Conservation (phyloP, 441 rosid genomes). For the Aleurites moluccanus region DNA sequence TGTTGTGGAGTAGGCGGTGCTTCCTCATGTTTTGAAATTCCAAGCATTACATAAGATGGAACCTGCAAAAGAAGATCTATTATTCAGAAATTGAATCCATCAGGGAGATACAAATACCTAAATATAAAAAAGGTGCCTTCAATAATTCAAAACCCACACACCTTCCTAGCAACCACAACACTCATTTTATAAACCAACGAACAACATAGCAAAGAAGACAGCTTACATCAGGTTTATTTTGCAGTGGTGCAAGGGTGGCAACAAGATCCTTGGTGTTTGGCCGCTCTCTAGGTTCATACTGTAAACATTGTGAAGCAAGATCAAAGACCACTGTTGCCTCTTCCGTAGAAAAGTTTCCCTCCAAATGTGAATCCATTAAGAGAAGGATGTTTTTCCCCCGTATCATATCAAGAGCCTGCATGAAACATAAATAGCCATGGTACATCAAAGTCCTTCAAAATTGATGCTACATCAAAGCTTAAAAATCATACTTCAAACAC, state of each 20-base stretch:
- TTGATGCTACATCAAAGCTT: too few species aligned
- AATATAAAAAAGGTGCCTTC: background rate
- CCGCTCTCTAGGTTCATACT: conserved; percentile 89
- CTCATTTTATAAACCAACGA: conserved; percentile 9
- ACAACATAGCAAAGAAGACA: conserved; percentile 11
- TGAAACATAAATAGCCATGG: background rate
- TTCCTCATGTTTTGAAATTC: conserved; percentile 77
- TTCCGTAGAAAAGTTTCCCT: conserved; percentile 86
- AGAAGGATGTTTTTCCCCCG: conserved; percentile 74
- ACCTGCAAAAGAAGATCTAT: conserved; percentile 42
- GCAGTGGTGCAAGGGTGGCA: conserved; percentile 73
- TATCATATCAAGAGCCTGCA: conserved; percentile 95
- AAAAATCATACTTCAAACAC: conserved; percentile 9
- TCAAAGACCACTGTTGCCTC: conserved; percentile 91
- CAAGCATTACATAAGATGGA: conserved; percentile 75
- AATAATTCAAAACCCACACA: conserved; percentile 8
- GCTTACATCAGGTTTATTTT: conserved; percentile 76
- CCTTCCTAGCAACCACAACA: background rate
- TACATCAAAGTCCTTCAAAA: background rate
- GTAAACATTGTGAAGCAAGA: conserved; percentile 88
- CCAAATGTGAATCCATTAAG: conserved; percentile 95
- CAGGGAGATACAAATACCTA: background rate
- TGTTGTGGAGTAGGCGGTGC: conserved; percentile 77
- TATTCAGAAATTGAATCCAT: conserved; percentile 23
- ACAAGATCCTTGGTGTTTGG: conserved; percentile 82